Percentiles rank a stretch among this genome's conserved stretches.
Conservation (phyloP, 352 stramenopile genomes). For the Globisporangium lucens region DNA sequence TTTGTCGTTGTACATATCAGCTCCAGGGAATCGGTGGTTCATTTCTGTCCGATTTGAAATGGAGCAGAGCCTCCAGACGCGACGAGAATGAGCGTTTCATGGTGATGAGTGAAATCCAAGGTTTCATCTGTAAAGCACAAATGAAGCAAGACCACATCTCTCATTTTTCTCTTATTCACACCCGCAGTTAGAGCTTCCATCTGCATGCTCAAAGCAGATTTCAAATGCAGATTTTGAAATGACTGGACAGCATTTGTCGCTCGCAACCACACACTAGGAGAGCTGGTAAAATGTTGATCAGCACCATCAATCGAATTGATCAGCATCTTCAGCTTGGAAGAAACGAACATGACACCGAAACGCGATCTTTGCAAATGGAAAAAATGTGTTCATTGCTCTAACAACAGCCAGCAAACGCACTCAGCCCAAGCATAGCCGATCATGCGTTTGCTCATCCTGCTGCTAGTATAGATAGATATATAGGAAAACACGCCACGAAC, state of each 20-base stretch:
- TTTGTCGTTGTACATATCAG: background rate
- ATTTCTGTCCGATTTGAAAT: no score
- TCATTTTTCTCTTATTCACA: no score
- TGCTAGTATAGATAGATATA: constrained; percentile 15
- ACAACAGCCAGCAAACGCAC: background rate
- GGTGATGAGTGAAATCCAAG: no score
- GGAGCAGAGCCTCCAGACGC: no score
- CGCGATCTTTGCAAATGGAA: background rate
- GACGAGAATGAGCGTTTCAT: no score
- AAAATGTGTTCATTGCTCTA: background rate
- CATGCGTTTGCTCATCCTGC: background rate
- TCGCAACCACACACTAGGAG: no score
- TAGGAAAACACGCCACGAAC: constrained; percentile 11
- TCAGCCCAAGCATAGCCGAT: background rate
- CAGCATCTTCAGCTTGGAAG: background rate
- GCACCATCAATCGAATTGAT: no score
- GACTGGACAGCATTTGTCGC: background rate
- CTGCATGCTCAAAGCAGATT: no score
- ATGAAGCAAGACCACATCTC: no score
- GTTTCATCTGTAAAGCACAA: no score
- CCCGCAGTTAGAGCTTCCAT: no score
- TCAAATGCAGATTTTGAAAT: background rate
- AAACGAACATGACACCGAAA: background rate
- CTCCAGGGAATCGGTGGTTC: no score
- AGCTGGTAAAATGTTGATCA: background rate